phyloP scores from a whole-genome alignment of 495 filamentous ascomycete genomes.

The Lentithecium fluviatile region DNA sequence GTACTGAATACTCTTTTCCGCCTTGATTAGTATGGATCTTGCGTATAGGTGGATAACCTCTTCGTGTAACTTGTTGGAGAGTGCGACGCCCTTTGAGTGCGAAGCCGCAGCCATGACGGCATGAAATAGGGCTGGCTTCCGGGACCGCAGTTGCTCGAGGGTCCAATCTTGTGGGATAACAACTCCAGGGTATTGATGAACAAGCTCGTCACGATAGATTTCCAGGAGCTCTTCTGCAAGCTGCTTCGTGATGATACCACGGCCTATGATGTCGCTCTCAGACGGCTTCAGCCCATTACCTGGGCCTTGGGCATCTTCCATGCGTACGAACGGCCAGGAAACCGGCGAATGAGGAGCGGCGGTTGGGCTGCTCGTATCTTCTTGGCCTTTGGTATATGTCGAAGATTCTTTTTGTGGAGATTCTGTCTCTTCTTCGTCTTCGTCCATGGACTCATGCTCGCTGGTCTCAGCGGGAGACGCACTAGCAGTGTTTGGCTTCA shows the following conservation, averaged over 20 bases:
- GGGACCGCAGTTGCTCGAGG: conserved; percentile 45
- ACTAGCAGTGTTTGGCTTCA: conserved; percentile 14
- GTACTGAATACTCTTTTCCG: conserved; percentile 56
- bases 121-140: conserved; percentile 53
- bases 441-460: conserved; percentile 15
- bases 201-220: conserved; percentile 48
- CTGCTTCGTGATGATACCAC: conserved; percentile 50
- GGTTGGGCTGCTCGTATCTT: background rate
- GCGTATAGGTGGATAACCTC: conserved; percentile 54
- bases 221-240: conserved; percentile 48
- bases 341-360: background rate
- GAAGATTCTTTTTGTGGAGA: conserved; percentile 10
- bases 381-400: conserved; percentile 1
- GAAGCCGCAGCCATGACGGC: conserved; percentile 53
- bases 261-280: conserved; percentile 48
- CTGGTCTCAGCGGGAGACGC: conserved; percentile 17
- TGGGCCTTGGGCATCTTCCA: background rate
- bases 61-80: conserved; percentile 50
- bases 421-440: conserved; percentile 15
- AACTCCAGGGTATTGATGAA: conserved; percentile 47
- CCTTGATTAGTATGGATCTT: conserved; percentile 50
- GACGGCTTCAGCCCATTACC: background rate
- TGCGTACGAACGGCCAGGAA: background rate
- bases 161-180: conserved; percentile 46
- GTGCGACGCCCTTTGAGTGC: conserved; percentile 44